Conservation (phyloP, 2,329 filamentous ascomycete genomes). For the Diaporthe sp. region DNA sequence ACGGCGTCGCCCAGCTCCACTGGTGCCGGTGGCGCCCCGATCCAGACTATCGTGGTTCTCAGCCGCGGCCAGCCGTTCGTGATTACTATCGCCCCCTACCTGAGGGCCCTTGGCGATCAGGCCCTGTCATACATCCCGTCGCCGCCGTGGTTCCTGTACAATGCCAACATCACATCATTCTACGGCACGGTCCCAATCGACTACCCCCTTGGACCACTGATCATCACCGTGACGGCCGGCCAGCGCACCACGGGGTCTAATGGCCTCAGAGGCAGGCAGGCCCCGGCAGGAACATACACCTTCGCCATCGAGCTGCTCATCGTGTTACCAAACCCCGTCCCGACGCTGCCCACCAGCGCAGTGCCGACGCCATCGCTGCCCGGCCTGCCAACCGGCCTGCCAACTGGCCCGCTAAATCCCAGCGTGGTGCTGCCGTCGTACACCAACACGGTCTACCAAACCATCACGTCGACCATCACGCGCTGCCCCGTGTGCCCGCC, state of each 20-base stretch:
- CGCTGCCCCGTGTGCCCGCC: conserved; percentile 32
- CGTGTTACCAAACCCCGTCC: neutral
- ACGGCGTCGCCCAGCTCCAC: conserved; percentile 7
- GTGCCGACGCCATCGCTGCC: neutral
- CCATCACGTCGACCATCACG: conserved; percentile 29
- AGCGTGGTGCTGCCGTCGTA: conserved; percentile 22
- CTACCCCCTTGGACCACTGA: neutral
- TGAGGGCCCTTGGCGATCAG: neutral
- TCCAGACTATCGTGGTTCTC: neutral
- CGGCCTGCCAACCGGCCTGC: neutral
- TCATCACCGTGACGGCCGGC: conserved; percentile 14
- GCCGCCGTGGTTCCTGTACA: conserved; percentile 9
- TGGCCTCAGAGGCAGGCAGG: conserved; percentile 1
- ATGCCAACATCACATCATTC: neutral
- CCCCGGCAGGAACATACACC: neutral
- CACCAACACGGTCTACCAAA: conserved; percentile 37
- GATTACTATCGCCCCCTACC: neutral
- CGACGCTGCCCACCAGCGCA: neutral
- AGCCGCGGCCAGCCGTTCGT: neutral
- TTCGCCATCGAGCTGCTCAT: conserved; percentile 24
- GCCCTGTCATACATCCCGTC: conserved; percentile 15
- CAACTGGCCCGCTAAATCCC: neutral
- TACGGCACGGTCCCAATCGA: conserved; percentile 16
- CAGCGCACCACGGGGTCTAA: conserved; percentile 18
- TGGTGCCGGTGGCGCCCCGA: neutral